Conservation (phyloP, 371 early-diverging fungal genomes). For the Chytridium lagenaria region DNA sequence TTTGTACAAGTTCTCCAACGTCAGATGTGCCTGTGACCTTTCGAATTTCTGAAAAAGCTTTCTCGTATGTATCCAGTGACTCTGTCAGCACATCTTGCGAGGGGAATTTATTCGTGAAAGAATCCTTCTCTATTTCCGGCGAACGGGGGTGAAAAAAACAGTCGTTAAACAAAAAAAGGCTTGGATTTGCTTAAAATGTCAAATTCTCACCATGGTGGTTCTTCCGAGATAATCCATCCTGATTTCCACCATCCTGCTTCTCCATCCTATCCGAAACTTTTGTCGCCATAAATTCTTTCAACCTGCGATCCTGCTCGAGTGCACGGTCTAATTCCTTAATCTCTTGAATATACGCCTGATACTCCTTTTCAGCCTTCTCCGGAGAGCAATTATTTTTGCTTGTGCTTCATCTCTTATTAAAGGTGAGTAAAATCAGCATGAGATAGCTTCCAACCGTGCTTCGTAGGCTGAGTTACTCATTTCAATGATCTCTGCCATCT, state of each 20-base stretch:
- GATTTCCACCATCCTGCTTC: constrained; percentile 16
- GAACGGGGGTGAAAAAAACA: background rate
- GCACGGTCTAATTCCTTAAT: constrained; percentile 64
- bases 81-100: constrained; percentile 57
- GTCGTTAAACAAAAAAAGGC: background rate
- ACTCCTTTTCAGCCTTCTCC: constrained; percentile 68
- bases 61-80: constrained; percentile 56
- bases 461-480: constrained; percentile 64
- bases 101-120: constrained; percentile 44
- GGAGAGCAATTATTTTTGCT: constrained; percentile 55
- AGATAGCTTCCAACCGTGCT: constrained; percentile 47
- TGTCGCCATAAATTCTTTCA: constrained; percentile 65
- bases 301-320: constrained; percentile 61
- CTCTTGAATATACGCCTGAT: constrained; percentile 64
- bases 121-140: constrained; percentile 52
- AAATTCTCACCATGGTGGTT: constrained; percentile 20
- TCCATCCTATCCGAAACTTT: constrained; percentile 57
- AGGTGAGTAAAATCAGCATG: background rate
- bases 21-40: constrained; percentile 56
- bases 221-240: constrained; percentile 34
- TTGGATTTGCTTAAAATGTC: constrained; percentile 3
- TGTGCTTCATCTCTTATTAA: constrained; percentile 57
- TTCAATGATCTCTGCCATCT: constrained; percentile 66
- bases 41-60: constrained; percentile 54
- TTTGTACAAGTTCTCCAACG: constrained; percentile 57